phyloP scores from a whole-genome alignment of 1,284 basidiomycete genomes.

The Melampsora larici-populina region DNA sequence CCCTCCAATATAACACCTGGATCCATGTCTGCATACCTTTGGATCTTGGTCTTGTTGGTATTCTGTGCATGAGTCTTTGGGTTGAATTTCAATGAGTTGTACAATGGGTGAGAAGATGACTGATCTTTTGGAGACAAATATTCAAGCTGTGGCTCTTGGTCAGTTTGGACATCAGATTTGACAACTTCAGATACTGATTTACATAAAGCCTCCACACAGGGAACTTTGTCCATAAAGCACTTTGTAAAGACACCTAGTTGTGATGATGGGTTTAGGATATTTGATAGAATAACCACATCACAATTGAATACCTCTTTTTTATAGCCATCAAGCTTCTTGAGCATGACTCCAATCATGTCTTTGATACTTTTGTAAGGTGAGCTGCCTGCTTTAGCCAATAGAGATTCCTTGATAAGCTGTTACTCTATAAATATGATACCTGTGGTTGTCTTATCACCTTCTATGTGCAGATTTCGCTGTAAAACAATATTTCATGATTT shows the following conservation, averaged over 20 bases:
- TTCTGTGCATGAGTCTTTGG: background rate
- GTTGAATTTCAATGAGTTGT: background rate
- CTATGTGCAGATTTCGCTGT: background rate
- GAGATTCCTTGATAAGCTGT: background rate
- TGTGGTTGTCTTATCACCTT: background rate
- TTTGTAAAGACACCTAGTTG: background rate
- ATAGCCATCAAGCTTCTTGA: slow-evolving; percentile 2
- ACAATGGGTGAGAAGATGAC: background rate
- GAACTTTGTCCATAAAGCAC: background rate
- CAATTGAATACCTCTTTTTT: background rate
- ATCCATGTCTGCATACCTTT: background rate
- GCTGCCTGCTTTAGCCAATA: background rate
- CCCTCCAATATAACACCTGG: too few species aligned
- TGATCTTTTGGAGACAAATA: background rate
- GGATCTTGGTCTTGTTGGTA: too few species aligned
- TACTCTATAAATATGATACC: background rate
- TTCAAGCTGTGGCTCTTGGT: too few species aligned
- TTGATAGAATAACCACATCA: background rate
- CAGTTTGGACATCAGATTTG: too few species aligned
- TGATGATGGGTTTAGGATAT: background rate
- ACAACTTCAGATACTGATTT: too few species aligned
- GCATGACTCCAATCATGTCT: background rate
- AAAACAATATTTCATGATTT: background rate
- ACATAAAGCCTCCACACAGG: background rate
- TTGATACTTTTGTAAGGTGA: background rate